phyloP scores from a whole-genome alignment of 2,329 filamentous ascomycete genomes.

The Cordyceps farinosa region DNA sequence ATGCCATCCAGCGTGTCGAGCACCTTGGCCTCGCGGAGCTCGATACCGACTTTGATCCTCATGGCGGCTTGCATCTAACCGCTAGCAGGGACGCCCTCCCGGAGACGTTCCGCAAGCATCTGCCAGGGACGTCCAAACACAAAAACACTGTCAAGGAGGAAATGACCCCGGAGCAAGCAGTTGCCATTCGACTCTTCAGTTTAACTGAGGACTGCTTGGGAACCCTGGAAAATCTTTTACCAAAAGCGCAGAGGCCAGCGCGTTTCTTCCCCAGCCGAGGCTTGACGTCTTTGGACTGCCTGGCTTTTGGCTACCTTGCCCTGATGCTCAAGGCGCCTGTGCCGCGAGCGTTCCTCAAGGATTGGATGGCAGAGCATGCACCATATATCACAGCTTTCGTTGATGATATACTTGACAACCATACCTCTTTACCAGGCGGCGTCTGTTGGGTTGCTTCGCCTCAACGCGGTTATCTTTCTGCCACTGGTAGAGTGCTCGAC shows the following conservation, averaged over 20 bases:
- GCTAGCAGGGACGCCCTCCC: conserved; percentile 37
- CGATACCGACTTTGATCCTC: conserved; percentile 54
- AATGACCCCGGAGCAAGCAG: conserved; percentile 66
- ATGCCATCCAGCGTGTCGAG: conserved; percentile 66
- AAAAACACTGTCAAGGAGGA: conserved; percentile 58
- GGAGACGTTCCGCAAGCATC: conserved; percentile 37
- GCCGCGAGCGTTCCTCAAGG: conserved; percentile 39
- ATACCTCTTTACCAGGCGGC: conserved; percentile 21
- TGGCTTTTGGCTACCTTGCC: conserved; percentile 75
- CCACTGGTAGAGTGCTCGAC: conserved; percentile 32
- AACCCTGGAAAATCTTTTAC: conserved; percentile 60
- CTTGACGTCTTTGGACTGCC: conserved; percentile 60
- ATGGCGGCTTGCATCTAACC: conserved; percentile 34
- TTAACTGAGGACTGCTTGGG: conserved; percentile 68
- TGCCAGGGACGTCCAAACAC: conserved; percentile 33
- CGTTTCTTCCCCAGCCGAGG: conserved; percentile 29
- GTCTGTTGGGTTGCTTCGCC: conserved; percentile 29
- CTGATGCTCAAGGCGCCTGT: conserved; percentile 59
- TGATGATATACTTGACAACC: conserved; percentile 27
- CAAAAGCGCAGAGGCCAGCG: conserved; percentile 24
- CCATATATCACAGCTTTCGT: conserved; percentile 33
- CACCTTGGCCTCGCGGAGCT: conserved; percentile 66
- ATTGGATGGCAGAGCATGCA: conserved; percentile 37
- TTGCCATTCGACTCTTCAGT: conserved; percentile 71
- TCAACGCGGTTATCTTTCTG: conserved; percentile 23